phyloP scores from a whole-genome alignment of 148 eudicot species.

The Vaccinium myrtillus region DNA sequence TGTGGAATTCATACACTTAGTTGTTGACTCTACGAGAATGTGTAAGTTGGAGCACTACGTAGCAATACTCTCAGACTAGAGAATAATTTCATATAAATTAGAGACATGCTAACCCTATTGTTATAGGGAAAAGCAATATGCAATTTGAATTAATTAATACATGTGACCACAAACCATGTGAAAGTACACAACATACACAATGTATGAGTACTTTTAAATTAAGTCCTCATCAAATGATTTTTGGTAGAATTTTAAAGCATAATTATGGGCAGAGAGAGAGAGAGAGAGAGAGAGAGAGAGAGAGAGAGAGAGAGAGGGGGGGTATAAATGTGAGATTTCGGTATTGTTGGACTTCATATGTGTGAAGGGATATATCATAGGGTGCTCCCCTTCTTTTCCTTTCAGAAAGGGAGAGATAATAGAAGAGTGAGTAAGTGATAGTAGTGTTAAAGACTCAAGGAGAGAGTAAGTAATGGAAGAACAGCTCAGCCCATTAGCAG shows the following conservation, averaged over 20 bases:
- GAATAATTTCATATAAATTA: too few species aligned
- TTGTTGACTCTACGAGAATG: too few species aligned
- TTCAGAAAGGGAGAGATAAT: background rate
- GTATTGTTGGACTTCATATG: constrained; percentile 28
- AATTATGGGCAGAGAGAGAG: too few species aligned
- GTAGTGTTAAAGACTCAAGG: background rate
- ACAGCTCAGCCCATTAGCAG: constrained; percentile 70
- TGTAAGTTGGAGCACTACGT: too few species aligned
- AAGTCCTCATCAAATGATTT: background rate
- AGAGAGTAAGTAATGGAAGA: constrained; percentile 60
- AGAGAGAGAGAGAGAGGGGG: background rate
- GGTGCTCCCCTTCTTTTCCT: constrained; percentile 18
- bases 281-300: too few species aligned
- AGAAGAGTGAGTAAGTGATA: background rate
- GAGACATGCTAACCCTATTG: too few species aligned
- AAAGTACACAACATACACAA: background rate
- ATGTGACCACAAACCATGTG: too few species aligned
- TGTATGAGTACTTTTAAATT: background rate
- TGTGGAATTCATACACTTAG: too few species aligned
- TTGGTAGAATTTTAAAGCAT: background rate
- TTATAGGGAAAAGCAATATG: too few species aligned
- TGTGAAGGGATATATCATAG: constrained; percentile 24
- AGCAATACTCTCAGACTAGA: too few species aligned
- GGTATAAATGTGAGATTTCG: constrained; percentile 30
- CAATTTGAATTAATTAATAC: background rate